phyloP scores from a whole-genome alignment of 2,329 filamentous ascomycete genomes.

The Botrytis porri region DNA sequence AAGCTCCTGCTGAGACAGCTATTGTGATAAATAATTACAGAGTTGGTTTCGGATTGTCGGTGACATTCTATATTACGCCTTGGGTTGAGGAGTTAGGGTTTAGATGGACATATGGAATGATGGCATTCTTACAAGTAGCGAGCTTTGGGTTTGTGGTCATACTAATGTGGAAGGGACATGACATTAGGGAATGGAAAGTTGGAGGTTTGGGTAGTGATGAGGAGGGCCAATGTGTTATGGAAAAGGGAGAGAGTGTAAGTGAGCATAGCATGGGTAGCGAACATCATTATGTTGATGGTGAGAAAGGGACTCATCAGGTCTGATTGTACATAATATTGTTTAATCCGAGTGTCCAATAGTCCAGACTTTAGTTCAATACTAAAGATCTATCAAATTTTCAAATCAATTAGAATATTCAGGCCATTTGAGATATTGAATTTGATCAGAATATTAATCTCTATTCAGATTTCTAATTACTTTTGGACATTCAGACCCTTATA shows the following conservation, averaged over 20 bases:
- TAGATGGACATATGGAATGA: conserved; percentile 44
- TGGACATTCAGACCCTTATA: too few species aligned
- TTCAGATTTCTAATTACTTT: too few species aligned
- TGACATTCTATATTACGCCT: conserved; percentile 42
- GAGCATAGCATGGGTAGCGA: background rate
- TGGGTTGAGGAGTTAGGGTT: conserved; percentile 41
- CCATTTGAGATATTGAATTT: too few species aligned
- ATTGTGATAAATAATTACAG: conserved; percentile 39
- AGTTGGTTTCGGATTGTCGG: conserved; percentile 40
- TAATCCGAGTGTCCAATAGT: too few species aligned
- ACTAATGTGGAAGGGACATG: conserved; percentile 37
- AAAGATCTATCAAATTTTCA: too few species aligned
- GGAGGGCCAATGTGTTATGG: conserved; percentile 32
- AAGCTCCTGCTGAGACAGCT: conserved; percentile 41
- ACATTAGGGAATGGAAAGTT: conserved; percentile 24
- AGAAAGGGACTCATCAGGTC: background rate
- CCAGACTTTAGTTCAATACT: too few species aligned
- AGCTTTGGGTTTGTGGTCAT: conserved; percentile 33
- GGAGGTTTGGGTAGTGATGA: conserved; percentile 30
- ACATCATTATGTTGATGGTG: background rate
- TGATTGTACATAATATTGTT: background rate
- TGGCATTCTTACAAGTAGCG: conserved; percentile 41
- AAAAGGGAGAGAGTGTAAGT: background rate
- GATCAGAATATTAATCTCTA: too few species aligned
- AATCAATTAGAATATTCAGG: too few species aligned